Percentiles rank a stretch among this genome's conserved stretches.
phyloP scores from a whole-genome alignment of 441 rosid genomes.

The Pelargonium hybrid region DNA sequence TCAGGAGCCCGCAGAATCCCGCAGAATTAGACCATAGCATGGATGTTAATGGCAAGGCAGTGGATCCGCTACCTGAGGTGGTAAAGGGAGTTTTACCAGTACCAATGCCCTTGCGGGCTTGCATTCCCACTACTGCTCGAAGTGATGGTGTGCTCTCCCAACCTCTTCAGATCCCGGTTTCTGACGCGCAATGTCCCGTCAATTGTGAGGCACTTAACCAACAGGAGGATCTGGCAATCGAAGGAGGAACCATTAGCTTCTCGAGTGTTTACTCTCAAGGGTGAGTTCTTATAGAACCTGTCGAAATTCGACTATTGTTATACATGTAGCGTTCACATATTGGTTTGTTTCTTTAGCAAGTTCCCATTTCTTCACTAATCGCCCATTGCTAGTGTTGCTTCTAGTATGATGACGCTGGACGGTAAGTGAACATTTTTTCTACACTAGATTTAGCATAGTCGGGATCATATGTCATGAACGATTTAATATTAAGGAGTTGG shows the following conservation, averaged over 20 bases:
- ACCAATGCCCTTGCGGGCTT: slow-evolving; percentile 25
- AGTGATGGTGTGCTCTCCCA: slow-evolving; percentile 30
- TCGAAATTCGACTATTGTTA: no score
- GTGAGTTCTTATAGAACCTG: slow-evolving; percentile 19
- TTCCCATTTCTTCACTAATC: no score
- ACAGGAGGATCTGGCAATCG: slow-evolving; percentile 43
- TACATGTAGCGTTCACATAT: no score
- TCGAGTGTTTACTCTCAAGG: slow-evolving; percentile 49
- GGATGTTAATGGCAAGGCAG: slow-evolving; percentile 34
- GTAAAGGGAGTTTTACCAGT: slow-evolving; percentile 33
- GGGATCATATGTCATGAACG: no score
- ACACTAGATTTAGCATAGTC: no score
- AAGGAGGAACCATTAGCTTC: slow-evolving; percentile 64
- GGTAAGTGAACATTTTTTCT: no score
- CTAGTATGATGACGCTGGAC: no score
- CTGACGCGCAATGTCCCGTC: slow-evolving; percentile 49
- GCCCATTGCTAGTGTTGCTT: no score
- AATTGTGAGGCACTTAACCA: slow-evolving; percentile 32
- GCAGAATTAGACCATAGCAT: slow-evolving; percentile 44
- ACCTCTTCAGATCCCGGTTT: slow-evolving; percentile 34
- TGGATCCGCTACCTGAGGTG: slow-evolving; percentile 43
- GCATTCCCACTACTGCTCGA: slow-evolving; percentile 20
- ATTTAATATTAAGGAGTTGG: no score
- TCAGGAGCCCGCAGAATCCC: not conserved
- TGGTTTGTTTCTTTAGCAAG: no score